Percentiles rank a stretch among this genome's conserved stretches.
Evolutionary conservation across 2,329 filamentous ascomycete genomes (phyloP).

Genomic region (Cercospora zeina): DNA sequence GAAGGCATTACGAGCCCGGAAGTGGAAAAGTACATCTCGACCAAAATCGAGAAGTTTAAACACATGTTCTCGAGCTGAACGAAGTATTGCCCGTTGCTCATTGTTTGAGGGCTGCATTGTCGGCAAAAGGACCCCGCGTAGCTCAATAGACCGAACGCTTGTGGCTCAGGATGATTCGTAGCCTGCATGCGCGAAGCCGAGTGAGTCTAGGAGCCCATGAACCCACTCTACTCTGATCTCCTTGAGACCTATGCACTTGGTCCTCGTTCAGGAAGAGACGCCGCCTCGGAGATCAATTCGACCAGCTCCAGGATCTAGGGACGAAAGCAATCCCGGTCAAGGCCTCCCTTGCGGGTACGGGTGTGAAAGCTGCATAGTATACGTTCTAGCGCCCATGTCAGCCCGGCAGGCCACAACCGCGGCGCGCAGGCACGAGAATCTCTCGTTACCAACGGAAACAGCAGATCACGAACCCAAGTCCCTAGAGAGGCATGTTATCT

Average conservation of each 20-base stretch:
- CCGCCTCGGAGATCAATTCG: neutral
- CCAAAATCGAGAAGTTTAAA: conserved; percentile 67
- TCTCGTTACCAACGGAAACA: too few species aligned
- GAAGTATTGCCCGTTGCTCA: neutral
- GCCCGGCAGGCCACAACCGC: neutral
- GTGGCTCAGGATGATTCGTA: neutral
- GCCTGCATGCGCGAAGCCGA: neutral
- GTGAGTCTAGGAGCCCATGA: neutral
- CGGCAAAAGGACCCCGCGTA: neutral
- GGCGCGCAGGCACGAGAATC: neutral
- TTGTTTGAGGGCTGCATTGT: neutral
- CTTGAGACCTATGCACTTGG: neutral
- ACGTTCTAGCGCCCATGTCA: too few species aligned
- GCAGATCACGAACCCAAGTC: too few species aligned
- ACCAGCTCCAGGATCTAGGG: neutral
- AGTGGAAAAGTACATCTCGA: conserved; percentile 89
- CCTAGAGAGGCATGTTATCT: too few species aligned
- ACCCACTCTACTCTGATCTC: too few species aligned
- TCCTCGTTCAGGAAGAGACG: neutral
- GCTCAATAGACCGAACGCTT: neutral
- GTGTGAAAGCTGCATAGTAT: neutral
- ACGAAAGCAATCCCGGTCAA: neutral
- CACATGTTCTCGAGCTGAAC: conserved; percentile 47
- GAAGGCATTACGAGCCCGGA: conserved; percentile 83
- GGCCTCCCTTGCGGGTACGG: neutral